Percentiles rank a stretch among this genome's conserved stretches.
These are phyloP conservation scores for Coemansia guatemalensis DNA, from an alignment of 192 early-diverging fungal genomes.

Conservation along the genomic window DNA sequence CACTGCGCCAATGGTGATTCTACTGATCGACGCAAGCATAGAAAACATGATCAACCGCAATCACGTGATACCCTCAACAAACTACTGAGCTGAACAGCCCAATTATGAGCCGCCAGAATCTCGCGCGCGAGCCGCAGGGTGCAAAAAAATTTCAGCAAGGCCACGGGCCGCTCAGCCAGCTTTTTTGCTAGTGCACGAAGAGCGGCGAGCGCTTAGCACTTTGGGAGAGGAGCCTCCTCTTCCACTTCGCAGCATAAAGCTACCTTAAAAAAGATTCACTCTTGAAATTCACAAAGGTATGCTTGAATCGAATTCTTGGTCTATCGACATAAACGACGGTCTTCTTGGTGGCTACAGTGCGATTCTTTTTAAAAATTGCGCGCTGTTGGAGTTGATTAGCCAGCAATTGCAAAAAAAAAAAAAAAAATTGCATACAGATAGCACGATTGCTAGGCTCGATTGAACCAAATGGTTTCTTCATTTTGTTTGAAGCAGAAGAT, in stretches of 20 bases:
- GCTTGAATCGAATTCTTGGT: background rate
- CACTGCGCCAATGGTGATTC: background rate
- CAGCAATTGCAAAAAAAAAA: too few species aligned
- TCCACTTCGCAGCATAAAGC: slow-evolving; percentile 26
- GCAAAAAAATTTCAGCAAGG: too few species aligned
- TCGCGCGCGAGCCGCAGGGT: background rate
- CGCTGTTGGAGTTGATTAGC: too few species aligned
- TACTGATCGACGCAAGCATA: too few species aligned
- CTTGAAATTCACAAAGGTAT: slow-evolving; percentile 28
- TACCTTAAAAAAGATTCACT: slow-evolving; percentile 16
- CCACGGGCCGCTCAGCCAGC: background rate
- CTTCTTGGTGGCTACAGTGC: too few species aligned
- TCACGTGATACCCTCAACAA: slow-evolving; percentile 47
- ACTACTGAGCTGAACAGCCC: background rate
- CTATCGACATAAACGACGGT: background rate
- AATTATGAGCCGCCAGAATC: background rate
- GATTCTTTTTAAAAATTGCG: too few species aligned
- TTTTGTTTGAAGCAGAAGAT: too few species aligned
- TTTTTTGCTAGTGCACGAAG: slow-evolving; percentile 6
- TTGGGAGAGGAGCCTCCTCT: slow-evolving; percentile 25
- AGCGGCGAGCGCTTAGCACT: background rate
- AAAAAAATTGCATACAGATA: too few species aligned
- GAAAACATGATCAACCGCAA: background rate
- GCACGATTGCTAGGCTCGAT: too few species aligned
- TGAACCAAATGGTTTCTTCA: too few species aligned